Evolutionary conservation across 441 rosid species (phyloP), one percentile per base, ranked within the genome.

Genomic region (Adansonia gregorii): DNA sequence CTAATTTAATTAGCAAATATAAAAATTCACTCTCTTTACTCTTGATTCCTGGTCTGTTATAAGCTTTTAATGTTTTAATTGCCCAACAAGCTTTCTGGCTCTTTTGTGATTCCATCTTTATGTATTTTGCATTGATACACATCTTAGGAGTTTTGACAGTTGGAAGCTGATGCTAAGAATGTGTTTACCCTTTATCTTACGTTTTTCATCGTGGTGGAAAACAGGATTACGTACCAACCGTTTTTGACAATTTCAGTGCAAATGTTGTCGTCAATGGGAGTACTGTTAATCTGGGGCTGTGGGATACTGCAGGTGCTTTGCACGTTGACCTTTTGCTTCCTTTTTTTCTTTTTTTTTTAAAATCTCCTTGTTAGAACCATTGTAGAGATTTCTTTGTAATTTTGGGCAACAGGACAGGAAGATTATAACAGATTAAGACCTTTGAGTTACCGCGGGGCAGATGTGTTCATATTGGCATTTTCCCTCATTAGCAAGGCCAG

Each of bases 401-500:
- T 63, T 14, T 60, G 59, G 67, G 71, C 68, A 64, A 84, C 87
- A 88, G 93, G 93, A 67, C 93, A 89, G 63, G 93, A 89, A 73
- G 93, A 88, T 67, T 89, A 89, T 73, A 89, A 89, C 81, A 83
- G 92, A 82, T 81, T 89, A 76, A 86, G 92, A 83, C 90, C 91
- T 14, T 86, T 87, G 85, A 89, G 92, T 71, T 89, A 89, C 35
- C 91, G 93, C 0, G 93, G 93, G 58, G 93, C 91, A 59, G 93
- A 89, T 84, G 93, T 89, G 72, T 89, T 89, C 78, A 85, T 89
- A 52, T 79, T 89, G 51, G 93, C 93, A 31, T 89, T 89, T 63
- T 88, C 93, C 67, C 89, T 89, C 8, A 86, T 89, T 82, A 89
- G 93, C 80, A 89, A 87, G 82, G 93, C 93, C 73, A 89, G 91